Evolutionary conservation across 2,329 filamentous ascomycete species (phyloP), one percentile per base, ranked within the genome.

Genomic region (Pezicula carpinea): DNA sequence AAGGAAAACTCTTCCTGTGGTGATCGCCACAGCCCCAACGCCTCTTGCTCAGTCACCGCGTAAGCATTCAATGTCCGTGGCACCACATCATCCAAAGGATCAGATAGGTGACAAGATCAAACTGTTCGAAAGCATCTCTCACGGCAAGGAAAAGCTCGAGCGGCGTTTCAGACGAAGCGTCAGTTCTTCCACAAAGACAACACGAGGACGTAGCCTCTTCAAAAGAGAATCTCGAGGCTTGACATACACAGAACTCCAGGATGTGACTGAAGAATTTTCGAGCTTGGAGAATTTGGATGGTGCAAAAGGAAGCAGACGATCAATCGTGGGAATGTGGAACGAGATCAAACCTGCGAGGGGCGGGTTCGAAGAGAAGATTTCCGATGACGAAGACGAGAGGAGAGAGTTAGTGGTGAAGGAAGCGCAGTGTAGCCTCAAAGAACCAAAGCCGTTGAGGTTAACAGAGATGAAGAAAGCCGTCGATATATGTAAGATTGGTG

Each of bases 391-490:
- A 11, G 18, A 35, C 13, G 33, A 35, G 33, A 35, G 33, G 33
- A 19, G n/a, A 11, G 45, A 48, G 18, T 59, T 61, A 56, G 47
- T 63, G 5, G 45, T 62, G 1, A 62, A 62, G 47, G 53, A 58
- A 22, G 61, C 44, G 31, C 53, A 62, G 23, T 63, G 61, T 50
- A 51, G 52, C 13, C 43, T 63, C 41, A 47, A 40, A 32, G 50
- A 62, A 23, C 61, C 61, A 8, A 62, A 59, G 43, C 61, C 61
- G 7, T 35, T 61, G 23, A 47, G 59, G 38, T 47, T 56, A 18
- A 47, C 50, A 10, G 61, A 63, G 39, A 58, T 61, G 50, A 59
- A 55, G 46, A 55, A 60, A 19, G 60, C 62, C 57, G 51, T 55
- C 41, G 43, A 55, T 21, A 42, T 63, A 3, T 63, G 61, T 52